Base-by-base conservation (phyloP, 228 moss, liverwort and hornwort species). In the Sphagnum fallax region DNA sequence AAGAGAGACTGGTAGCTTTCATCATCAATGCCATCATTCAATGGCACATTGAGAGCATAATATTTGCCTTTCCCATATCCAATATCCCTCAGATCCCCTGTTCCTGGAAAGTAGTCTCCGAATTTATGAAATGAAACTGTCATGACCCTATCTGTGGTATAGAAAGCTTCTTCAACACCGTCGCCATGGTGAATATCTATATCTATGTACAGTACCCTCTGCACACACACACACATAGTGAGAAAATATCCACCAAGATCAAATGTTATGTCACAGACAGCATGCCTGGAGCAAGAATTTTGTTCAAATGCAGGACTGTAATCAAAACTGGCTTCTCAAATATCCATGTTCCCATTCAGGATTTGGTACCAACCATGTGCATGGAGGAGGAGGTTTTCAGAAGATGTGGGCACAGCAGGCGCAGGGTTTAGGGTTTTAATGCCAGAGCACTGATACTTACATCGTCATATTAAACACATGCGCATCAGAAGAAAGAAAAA, bases 161-260 rank as follows among this genome's bases (percentile, higher is more conserved):
- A 92, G 61, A 92, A 92, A 15, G 92, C 95, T 81, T 95, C 95
- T 77, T 95, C 95, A 70, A 95, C 95, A n/a, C 92, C 95, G 79
- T 95, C 95, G 50, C 95, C 95, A 69, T 95, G 95, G 78, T 95
- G 95, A 32, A 95, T 90, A 72, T 95, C 95, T 67, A 95, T 92
- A 60, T 95, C 92, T 12, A 95, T 95, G 71, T 95, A 92, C 9
- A 95, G 74, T 61, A 95, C 95, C 67, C 95, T 79, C 95, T 95
- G 83, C 87, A 55, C 15, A 3, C 14, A 62, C 10, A 11, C 14
- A 10, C 16, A 32, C 62, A 16, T 3, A 62, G 62, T n/a, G 14
- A 58, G 58, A 58, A 58, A 9, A 14, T 58, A 58, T 58, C 10
- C 10, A 9, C 58, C 58, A 14, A 58, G 14, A 10, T 9, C 14